Evolutionary conservation across 2,329 filamentous ascomycete species (phyloP).

Genomic region (Aspergillus nomiae): DNA sequence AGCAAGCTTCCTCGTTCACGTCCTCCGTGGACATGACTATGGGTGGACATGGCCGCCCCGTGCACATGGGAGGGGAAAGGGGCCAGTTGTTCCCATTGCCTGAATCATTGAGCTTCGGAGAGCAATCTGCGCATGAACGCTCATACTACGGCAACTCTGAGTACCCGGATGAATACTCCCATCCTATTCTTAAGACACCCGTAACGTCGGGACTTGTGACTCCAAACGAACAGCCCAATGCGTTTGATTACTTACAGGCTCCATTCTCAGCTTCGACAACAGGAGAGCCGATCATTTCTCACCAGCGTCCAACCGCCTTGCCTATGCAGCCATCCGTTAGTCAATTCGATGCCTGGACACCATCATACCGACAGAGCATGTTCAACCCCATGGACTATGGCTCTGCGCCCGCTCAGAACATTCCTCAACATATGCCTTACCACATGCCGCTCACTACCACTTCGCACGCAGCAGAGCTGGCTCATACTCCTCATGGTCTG

Average conservation of each 20-base stretch:
- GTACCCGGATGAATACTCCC: constrained; percentile 31
- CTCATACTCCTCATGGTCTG: constrained; percentile 22
- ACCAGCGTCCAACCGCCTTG: constrained; percentile 23
- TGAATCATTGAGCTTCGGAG: constrained; percentile 32
- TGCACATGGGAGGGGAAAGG: constrained; percentile 21
- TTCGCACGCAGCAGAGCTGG: constrained; percentile 26
- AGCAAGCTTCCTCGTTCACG: constrained; percentile 28
- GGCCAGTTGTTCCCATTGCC: constrained; percentile 31
- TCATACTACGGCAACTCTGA: constrained; percentile 31
- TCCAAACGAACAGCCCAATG: constrained; percentile 31
- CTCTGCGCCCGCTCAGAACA: constrained; percentile 22
- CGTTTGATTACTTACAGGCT: constrained; percentile 35
- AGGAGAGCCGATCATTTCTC: constrained; percentile 14
- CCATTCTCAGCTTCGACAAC: constrained; percentile 27
- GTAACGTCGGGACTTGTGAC: constrained; percentile 30
- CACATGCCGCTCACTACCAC: constrained; percentile 26
- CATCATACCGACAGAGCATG: constrained; percentile 37
- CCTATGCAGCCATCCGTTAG: constrained; percentile 23
- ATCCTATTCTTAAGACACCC: constrained; percentile 31
- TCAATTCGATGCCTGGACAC: constrained; percentile 34
- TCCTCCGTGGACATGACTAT: constrained; percentile 27
- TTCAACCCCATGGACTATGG: constrained; percentile 37
- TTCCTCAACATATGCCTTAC: constrained; percentile 34
- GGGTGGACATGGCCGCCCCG: constrained; percentile 20
- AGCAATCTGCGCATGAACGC: constrained; percentile 28